Evolutionary conservation across 1,284 basidiomycete species (phyloP).

Genomic region (Boletellus deceptivus): DNA sequence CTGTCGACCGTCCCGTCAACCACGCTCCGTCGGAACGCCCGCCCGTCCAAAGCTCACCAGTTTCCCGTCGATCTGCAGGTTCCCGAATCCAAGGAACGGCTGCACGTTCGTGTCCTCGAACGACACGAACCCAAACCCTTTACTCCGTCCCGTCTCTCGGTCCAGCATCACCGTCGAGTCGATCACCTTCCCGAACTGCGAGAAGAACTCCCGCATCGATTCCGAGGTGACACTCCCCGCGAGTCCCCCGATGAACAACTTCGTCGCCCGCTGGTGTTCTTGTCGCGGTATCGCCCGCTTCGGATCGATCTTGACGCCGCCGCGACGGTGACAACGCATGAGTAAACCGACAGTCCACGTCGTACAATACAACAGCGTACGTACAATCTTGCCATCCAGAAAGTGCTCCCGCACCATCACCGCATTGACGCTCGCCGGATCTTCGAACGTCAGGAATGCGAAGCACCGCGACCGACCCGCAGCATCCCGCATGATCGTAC

Average conservation of each 20-base stretch:
- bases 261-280: conserved; percentile 88
- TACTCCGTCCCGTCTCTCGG: conserved; percentile 91
- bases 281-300: conserved; percentile 97
- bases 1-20: conserved; percentile 40
- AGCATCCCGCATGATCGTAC: conserved; percentile 94
- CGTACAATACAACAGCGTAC: conserved; percentile 36
- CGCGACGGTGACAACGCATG: conserved; percentile 13
- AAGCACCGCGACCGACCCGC: conserved; percentile 90
- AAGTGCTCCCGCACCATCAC: conserved; percentile 71
- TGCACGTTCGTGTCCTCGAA: conserved; percentile 90
- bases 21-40: background rate
- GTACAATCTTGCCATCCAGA: conserved; percentile 90
- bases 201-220: conserved; percentile 89
- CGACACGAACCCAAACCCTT: conserved; percentile 98
- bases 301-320: conserved; percentile 83
- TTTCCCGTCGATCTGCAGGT: conserved; percentile 91
- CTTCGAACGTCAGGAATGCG: conserved; percentile 91
- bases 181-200: conserved; percentile 88
- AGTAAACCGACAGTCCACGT: conserved; percentile 17
- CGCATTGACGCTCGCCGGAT: conserved; percentile 48
- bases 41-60: conserved; percentile 50
- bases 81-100: conserved; percentile 80
- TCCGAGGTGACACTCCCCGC: conserved; percentile 91
- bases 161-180: conserved; percentile 99
- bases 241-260: conserved; percentile 95